A percentile compares a stretch with the other conserved stretches of the same genome.
phyloP scores from a whole-genome alignment of 495 filamentous ascomycete species.

The Lophiotrema nucula region DNA sequence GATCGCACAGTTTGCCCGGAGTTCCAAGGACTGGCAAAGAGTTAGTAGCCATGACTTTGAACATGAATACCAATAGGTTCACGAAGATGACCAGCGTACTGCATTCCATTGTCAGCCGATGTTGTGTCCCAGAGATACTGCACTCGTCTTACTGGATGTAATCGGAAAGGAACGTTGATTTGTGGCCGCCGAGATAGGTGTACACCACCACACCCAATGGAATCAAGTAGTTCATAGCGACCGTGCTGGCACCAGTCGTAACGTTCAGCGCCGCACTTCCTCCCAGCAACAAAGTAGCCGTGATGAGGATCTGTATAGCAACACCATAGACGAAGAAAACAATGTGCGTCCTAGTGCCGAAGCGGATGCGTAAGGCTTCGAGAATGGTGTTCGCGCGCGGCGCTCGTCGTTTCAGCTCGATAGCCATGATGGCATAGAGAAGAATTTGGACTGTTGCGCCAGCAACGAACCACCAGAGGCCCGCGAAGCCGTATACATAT shows the following conservation, averaged over 20 bases:
- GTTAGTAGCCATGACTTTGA: slow-evolving; percentile 37
- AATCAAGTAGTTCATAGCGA: slow-evolving; percentile 46
- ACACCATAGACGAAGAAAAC: slow-evolving; percentile 48
- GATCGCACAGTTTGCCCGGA: slow-evolving; percentile 22
- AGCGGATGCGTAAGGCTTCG: slow-evolving; percentile 27
- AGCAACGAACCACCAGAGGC: slow-evolving; percentile 9
- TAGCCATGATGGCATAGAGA: slow-evolving; percentile 28
- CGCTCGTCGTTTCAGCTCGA: slow-evolving; percentile 24
- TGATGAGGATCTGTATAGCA: slow-evolving; percentile 47
- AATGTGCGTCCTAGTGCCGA: slow-evolving; percentile 52
- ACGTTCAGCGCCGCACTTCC: slow-evolving; percentile 39
- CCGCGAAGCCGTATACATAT: slow-evolving; percentile 51
- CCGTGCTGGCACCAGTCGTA: slow-evolving; percentile 46
- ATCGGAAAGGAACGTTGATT: slow-evolving; percentile 44
- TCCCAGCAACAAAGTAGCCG: slow-evolving; percentile 47
- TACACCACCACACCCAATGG: slow-evolving; percentile 46
- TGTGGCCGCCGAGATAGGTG: slow-evolving; percentile 48
- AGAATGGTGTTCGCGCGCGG: slow-evolving; percentile 29
- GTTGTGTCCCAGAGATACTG: neutral
- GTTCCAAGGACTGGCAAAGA: slow-evolving; percentile 18
- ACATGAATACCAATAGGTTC: slow-evolving; percentile 42
- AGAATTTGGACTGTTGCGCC: slow-evolving; percentile 29
- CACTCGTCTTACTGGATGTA: neutral
- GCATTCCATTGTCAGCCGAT: neutral
- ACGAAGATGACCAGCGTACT: slow-evolving; percentile 31